phyloP scores from a whole-genome alignment of 306 rosid species.

The Rubus idaeus region DNA sequence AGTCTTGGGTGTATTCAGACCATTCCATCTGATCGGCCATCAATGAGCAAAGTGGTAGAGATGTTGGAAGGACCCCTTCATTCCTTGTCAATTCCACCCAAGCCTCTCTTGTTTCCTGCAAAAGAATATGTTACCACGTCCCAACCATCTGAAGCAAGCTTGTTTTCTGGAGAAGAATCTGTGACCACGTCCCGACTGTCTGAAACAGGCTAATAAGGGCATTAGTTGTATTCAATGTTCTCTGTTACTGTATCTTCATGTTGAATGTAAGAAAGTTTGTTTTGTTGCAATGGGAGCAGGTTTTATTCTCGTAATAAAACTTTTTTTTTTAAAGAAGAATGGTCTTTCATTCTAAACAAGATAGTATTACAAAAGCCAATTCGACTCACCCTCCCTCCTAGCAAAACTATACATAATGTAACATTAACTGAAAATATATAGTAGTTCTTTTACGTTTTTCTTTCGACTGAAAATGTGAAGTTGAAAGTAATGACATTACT shows the following conservation, averaged over 20 bases:
- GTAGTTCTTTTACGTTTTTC: no score
- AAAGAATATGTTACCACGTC: not conserved
- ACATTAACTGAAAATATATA: no score
- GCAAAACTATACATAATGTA: no score
- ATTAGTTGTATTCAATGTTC: not conserved
- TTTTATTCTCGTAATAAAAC: no score
- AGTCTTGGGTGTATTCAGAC: not conserved
- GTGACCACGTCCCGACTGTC: not conserved
- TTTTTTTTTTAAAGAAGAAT: no score
- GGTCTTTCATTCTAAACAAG: no score
- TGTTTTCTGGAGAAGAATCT: not conserved
- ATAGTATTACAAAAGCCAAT: no score
- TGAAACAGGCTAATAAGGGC: not conserved
- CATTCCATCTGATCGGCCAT: not conserved
- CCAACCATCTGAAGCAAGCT: not conserved
- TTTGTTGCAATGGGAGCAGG: not conserved
- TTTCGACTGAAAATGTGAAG: no score
- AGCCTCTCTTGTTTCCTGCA: not conserved
- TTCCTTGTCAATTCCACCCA: not conserved
- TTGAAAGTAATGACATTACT: no score
- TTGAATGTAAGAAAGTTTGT: not conserved
- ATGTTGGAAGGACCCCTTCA: not conserved
- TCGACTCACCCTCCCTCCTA: no score
- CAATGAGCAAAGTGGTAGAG: not conserved
- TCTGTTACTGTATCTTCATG: not conserved